A percentile compares a stretch with the other conserved stretches of the same genome.
Conservation (phyloP, 2,329 filamentous ascomycete species). For the Calonectria hongkongensis region DNA sequence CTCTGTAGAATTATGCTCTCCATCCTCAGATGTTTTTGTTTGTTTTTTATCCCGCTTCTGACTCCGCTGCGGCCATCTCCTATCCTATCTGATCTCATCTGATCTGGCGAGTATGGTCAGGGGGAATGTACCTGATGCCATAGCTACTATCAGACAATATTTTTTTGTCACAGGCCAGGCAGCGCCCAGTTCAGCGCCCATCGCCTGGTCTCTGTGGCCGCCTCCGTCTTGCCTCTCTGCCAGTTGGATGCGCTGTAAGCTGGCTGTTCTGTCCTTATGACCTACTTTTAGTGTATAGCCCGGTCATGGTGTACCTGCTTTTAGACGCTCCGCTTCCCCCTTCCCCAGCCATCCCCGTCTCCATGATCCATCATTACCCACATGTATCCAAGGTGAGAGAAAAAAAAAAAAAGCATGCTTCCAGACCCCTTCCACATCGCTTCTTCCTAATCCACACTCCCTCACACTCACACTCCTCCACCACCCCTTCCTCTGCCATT, state of each 20-base stretch:
- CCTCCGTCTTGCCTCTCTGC: not conserved
- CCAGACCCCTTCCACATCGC: slow-evolving; percentile 48
- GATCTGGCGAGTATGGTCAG: slow-evolving; percentile 32
- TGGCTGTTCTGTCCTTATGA: slow-evolving; percentile 7
- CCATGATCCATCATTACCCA: slow-evolving; percentile 36
- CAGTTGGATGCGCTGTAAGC: slow-evolving; percentile 6
- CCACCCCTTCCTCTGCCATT: slow-evolving; percentile 39
- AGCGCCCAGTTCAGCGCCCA: not conserved
- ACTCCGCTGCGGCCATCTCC: slow-evolving; percentile 27
- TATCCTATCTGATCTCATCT: slow-evolving; percentile 52
- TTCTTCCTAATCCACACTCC: slow-evolving; percentile 27
- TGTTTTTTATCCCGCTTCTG: slow-evolving; percentile 1
- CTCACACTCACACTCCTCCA: slow-evolving; percentile 12
- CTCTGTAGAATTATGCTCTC: slow-evolving; percentile 12
- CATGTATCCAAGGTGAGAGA: slow-evolving; percentile 40
- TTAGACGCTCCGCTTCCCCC: slow-evolving; percentile 34
- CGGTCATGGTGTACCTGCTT: slow-evolving; percentile 34
- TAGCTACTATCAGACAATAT: slow-evolving; percentile 9
- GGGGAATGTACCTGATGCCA: slow-evolving; percentile 1
- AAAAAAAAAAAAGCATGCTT: slow-evolving; percentile 40
- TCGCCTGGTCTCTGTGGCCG: not conserved
- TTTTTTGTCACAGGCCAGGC: slow-evolving; percentile 11
- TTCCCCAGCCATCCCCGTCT: slow-evolving; percentile 33
- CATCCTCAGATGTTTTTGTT: slow-evolving; percentile 24
- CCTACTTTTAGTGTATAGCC: slow-evolving; percentile 17